These are phyloP conservation scores for Sporodiniella umbellata DNA, from an alignment of 371 early-diverging fungal species.

Conservation along the genomic window DNA sequence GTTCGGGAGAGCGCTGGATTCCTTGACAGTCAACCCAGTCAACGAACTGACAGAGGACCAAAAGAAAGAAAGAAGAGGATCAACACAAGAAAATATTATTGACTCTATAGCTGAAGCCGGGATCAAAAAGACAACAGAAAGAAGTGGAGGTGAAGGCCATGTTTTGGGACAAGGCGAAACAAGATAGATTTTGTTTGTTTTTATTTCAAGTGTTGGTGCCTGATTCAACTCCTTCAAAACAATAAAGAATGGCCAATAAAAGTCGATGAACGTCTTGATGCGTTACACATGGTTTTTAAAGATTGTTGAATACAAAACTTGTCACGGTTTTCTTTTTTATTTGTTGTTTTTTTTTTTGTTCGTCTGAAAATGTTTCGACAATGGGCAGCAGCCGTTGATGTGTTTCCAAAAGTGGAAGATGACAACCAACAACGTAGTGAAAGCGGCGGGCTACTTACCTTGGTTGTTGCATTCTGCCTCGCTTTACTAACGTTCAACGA, in stretches of 20 bases:
- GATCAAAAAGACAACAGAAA: conserved; percentile 17
- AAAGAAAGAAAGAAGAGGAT: conserved; percentile 1
- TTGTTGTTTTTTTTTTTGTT: background rate
- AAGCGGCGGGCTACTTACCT: conserved; percentile 79
- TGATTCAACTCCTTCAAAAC: no score
- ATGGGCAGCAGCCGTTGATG: conserved; percentile 58
- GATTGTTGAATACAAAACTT: background rate
- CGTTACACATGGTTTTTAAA: background rate
- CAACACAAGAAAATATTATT: conserved; percentile 4
- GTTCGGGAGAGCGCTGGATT: conserved; percentile 27
- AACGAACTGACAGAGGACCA: background rate
- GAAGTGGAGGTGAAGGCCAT: conserved; percentile 22
- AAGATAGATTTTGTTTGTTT: background rate
- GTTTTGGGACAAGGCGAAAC: conserved; percentile 10
- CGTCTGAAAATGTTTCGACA: conserved; percentile 9
- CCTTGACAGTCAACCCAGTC: background rate
- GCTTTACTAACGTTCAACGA: conserved; percentile 66
- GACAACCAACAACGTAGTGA: conserved; percentile 73
- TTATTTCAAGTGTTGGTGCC: no score
- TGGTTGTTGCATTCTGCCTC: conserved; percentile 66
- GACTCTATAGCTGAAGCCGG: conserved; percentile 19
- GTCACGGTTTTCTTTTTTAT: background rate
- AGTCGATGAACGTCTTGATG: no score
- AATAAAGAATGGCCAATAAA: no score
- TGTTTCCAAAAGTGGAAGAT: conserved; percentile 86